Base-by-base conservation (phyloP, 108 stramenopile genomes). In the Conticribra weissflogii region DNA sequence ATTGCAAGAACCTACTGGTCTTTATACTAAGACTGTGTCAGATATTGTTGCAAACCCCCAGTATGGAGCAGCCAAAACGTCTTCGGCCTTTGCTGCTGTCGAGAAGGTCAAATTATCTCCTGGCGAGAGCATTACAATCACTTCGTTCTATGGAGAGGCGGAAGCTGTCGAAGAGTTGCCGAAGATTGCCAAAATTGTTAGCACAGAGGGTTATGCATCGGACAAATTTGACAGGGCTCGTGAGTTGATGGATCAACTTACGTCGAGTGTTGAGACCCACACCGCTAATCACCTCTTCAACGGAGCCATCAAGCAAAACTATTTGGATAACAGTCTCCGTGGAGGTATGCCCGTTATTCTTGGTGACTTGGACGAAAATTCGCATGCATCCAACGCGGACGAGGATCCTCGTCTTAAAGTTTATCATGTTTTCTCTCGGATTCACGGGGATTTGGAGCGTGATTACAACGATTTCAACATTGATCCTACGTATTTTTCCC, bases 401-500 rank as follows among this genome's bases (percentile, higher is more conserved):
- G 93, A 94, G 68, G 93, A 95, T 69, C 54, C 74, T 8, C 69
- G 81, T 17, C 81, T 91, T 18, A 96, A 97, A 83, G 86, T 98
- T 23, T 97, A 83, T 81, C 96, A 98, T 69, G 77, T 91, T 21
- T 98, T 96, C 61, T 92, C 90, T 29, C 86, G 97, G 50, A 98
- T 97, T 47, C 97, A 98, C 68, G 97, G 97, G 68, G 97, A 98
- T 62, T 71, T 98, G 84, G 97, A 98, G 68, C 95, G 97, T 72
- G 97, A 98, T 60, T 98, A 98, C 90, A 98, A 98, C 71, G 88
- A 88, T 65, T 98, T 97, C 74, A 75, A 78, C 41, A 97, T 98
- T 69, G 92, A 96, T 34, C 79, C 88, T 34, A 84, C 94, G 0
- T 97, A 82, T 81, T 98, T 87, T 71, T 94, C 93, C 24, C 94